Percentiles rank a stretch among this genome's conserved stretches.
Conservation (phyloP, 148 eudicot genomes). For the Nyssa sinensis region DNA sequence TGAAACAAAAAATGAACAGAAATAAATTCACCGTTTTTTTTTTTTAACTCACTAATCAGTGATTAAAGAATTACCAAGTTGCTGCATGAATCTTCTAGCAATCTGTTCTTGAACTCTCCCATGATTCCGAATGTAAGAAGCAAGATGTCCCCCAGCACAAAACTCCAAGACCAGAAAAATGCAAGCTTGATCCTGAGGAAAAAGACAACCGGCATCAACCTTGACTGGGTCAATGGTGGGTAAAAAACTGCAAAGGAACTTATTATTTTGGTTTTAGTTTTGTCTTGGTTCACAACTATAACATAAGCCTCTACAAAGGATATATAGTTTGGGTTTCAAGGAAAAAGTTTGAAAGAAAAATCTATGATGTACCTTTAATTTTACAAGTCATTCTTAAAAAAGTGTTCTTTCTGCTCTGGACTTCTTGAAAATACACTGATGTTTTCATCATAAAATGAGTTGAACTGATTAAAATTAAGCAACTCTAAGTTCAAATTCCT, state of each 20-base stretch:
- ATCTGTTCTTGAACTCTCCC: slow-evolving; percentile 41
- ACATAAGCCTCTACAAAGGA: too few relatives aligned
- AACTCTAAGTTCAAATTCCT: background rate
- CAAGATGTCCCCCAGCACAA: slow-evolving; percentile 49
- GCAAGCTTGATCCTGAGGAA: slow-evolving; percentile 38
- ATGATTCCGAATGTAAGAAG: slow-evolving; percentile 36
- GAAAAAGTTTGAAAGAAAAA: too few relatives aligned
- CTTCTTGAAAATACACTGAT: background rate
- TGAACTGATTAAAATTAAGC: too few relatives aligned
- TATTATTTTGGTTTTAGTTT: too few relatives aligned
- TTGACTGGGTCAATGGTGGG: too few relatives aligned
- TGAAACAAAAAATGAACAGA: background rate
- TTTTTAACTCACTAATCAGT: background rate
- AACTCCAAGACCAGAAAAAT: slow-evolving; percentile 43
- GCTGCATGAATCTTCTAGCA: slow-evolving; percentile 42
- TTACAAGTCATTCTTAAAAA: background rate
- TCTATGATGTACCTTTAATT: background rate
- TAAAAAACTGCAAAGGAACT: too few relatives aligned
- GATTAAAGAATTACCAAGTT: slow-evolving; percentile 32
- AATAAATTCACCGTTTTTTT: too few relatives aligned
- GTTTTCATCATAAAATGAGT: background rate
- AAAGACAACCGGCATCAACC: background rate
- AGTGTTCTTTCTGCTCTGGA: background rate
- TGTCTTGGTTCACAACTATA: too few relatives aligned
- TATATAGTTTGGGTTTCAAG: too few relatives aligned